Base-by-base conservation (phyloP, 202 grass and related monocot species). In the Alloteropsis angusta region DNA sequence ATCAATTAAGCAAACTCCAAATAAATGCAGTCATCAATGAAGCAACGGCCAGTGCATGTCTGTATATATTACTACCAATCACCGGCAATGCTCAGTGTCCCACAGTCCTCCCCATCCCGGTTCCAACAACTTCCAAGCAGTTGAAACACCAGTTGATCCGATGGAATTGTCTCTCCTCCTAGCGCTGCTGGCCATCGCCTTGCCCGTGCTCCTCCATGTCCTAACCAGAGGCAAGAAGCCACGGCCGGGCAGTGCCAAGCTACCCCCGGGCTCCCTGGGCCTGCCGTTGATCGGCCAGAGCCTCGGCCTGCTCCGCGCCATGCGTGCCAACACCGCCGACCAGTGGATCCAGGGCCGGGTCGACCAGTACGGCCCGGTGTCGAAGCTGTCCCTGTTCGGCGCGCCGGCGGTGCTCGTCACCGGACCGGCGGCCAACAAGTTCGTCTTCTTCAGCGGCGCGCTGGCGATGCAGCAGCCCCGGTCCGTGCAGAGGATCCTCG, bases 311-410 rank as follows among this genome's bases (percentile, higher is more conserved):
- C 90, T 92, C 79, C 86, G 80, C 9, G 86, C 86, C 30, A 92
- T 92, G 90, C 80, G 71, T 3, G 4, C n/a, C 59, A 88, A 86
- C 80, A 68, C 70, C 21, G 90, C 46, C 26, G 80, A 85, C 21
- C 75, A 35, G 39, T 92, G 89, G 86, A 18, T 92, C 4, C 36
- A 28, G 17, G 39, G 36, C 41, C 28, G 75, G 5, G 60, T 80
- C 47, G 30, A 37, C 48, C 69, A 67, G 75, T 85, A 91, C 43
- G 89, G 89, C 5, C 70, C 83, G 9, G 86, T 92, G 23, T 92
- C 75, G 1, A 92, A 92, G 83, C 79, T 92, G n/a, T 88, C 86
- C 1, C 80, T 92, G 42, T 88, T 92, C 70, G 83, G 86, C 74
- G 6, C 35, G 28, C 82, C 79, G 52, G 77, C 71, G 18, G 80